These are phyloP conservation scores for Penicillium soppii DNA, from an alignment of 495 filamentous ascomycete genomes.

Conservation along the genomic window DNA sequence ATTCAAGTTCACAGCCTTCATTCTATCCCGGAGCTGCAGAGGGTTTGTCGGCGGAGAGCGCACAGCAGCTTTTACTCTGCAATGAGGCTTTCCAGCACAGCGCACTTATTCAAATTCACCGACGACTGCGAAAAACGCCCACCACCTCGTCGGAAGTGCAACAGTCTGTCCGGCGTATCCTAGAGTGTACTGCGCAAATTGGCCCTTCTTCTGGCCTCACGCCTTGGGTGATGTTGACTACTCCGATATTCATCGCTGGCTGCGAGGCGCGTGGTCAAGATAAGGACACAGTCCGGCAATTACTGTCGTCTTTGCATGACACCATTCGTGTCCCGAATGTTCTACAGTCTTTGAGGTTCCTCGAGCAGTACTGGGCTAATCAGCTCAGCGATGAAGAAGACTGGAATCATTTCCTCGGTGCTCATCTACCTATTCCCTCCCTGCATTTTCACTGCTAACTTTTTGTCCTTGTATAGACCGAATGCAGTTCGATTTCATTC, in stretches of 20 bases:
- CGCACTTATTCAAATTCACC: conserved; percentile 46
- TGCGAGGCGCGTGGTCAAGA: conserved; percentile 44
- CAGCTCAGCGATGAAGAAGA: conserved; percentile 40
- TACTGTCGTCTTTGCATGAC: conserved; percentile 40
- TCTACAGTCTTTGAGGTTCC: conserved; percentile 43
- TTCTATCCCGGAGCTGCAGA: conserved; percentile 44
- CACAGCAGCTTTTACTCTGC: conserved; percentile 42
- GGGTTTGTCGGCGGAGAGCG: conserved; percentile 32
- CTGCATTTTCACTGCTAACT: conserved; percentile 13
- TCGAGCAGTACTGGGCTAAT: conserved; percentile 46
- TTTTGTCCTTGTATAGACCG: conserved; percentile 33
- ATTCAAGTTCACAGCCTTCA: conserved; percentile 26
- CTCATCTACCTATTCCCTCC: not conserved
- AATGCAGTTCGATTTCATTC: conserved; percentile 49
- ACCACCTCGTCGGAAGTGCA: conserved; percentile 36
- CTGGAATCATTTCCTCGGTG: conserved; percentile 48
- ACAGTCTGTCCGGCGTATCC: conserved; percentile 39
- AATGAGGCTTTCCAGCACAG: conserved; percentile 49
- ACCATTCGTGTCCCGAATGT: conserved; percentile 49
- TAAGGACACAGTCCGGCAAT: conserved; percentile 33
- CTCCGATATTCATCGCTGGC: conserved; percentile 46
- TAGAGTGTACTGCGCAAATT: conserved; percentile 44
- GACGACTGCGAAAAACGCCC: conserved; percentile 37
- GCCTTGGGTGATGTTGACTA: conserved; percentile 50
- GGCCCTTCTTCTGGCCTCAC: conserved; percentile 42